Evolutionary conservation across 306 rosid species (phyloP), one percentile per base, ranked within the genome.

Genomic region (Vicia sativa): DNA sequence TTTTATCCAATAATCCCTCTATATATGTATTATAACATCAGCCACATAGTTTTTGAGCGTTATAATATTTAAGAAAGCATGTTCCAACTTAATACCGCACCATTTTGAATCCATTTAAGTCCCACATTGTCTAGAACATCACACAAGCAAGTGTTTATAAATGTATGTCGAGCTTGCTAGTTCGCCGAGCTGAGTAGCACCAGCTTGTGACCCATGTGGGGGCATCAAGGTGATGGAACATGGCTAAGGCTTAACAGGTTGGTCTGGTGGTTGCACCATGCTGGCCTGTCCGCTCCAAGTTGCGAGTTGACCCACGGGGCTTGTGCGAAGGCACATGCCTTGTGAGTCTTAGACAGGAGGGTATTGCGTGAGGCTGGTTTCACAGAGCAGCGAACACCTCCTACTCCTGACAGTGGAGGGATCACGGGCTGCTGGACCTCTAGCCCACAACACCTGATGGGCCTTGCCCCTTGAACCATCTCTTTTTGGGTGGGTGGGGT

Each of bases 141-240:
- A 56, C 2, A 7, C 0, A 13, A n/a, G 0, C 5, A 28, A 29
- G 23, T 56, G 6, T 56, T 23, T n/a, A 56, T 56, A 56, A n/a
- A 0, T 1, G 6, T 28, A 0, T 13, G 11, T 3, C 23, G 3
- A 2, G 5, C 12, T 13, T 0, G 12, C 0, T 0, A 2, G 41
- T n/a, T 29, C 0, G 62, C 62, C 28, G 41, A 56, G 62, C 31
- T 56, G 41, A 38, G 55, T 48, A 48, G 2, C 26, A 1, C 55
- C 6, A 16, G 2, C 55, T 49, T 49, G 6, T 49, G 13, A 49
- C 55, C 55, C 55, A 3, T 3, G 55, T 18, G 26, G 26, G 55
- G 11, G 55, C 55, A 16, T 1, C 11, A 49, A 18, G 0, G 28
- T 9, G 55, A 49, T 49, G 28, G 28, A 16, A 49, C 28, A 18